Evolutionary conservation across 805 yeast genomes (phyloP), one percentile per base, ranked within the genome.

Genomic region (Sungouiozyma intestinalis): DNA sequence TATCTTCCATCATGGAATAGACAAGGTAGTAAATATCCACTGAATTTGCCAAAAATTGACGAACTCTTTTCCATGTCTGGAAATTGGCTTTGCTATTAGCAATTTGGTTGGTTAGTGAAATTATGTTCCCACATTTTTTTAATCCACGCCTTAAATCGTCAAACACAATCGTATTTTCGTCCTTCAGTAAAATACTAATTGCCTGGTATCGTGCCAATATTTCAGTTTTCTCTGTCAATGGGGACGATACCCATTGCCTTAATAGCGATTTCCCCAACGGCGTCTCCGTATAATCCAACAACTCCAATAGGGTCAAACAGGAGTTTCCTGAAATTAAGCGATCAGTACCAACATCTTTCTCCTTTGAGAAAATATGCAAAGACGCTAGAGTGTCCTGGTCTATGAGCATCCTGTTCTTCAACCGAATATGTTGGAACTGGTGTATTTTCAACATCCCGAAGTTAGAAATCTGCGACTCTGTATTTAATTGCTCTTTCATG

Each of bases 171-270:
- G 45, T 32, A 39, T 64, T 58, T 11, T 46, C 38, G 4, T 43
- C 54, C 3, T 46, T 39, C 0, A 49, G n/a, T 3, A 70, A 46
- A 0, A 45, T 21, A 6, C 52, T 53, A 1, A 69, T 51, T 0
- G 61, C 50, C 2, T 56, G 45, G 2, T 57, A 53, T 18, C 74
- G 55, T 29, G 48, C 46, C 15, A 55, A 48, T 3, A 71, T 62
- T 5, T 42, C 18, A 1, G 47, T 45, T 1, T 47, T 40, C n/a
- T 59, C 52, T 1, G 56, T 46, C 3, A 64, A 44, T 0, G 74
- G 74, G 14, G 63, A 51, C 2, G 51, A 29, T 9, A 71, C 48
- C 67, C 68, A 66, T 1, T 57, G 45, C 11, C 45, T 51, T n/a
- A 71, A 39, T 1, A 58, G 46, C 18, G 52, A 48, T 21, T 45